A percentile compares a stretch with the other conserved stretches of the same genome.
Evolutionary conservation across 208 protist genomes (phyloP).

Genomic region (Strigomonas culicis): DNA sequence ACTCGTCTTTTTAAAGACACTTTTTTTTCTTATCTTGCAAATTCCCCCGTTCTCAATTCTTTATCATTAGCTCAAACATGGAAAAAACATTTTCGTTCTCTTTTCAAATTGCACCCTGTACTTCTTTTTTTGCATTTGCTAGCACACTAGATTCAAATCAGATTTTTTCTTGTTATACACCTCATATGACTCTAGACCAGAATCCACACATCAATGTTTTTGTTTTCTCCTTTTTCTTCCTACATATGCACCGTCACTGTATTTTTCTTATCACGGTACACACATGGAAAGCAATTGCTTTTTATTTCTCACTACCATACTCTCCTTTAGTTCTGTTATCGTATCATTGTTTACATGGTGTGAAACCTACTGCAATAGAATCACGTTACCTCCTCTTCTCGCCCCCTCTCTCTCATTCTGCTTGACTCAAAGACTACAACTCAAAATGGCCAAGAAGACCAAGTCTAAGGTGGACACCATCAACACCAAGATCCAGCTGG

Average conservation of each 20-base stretch:
- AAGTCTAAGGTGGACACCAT: constrained; percentile 98
- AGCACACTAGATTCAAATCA: background rate
- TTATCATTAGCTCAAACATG: background rate
- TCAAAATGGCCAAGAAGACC: constrained; percentile 90
- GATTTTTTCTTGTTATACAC: no score
- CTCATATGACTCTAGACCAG: no score
- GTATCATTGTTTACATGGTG: constrained; percentile 8
- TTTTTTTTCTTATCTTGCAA: constrained; percentile 12
- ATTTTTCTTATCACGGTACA: no score
- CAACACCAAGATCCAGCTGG: constrained; percentile 98
- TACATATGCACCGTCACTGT: no score
- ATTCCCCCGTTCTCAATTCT: constrained; percentile 1
- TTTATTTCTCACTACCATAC: background rate
- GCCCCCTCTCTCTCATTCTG: constrained; percentile 4
- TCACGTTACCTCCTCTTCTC: background rate
- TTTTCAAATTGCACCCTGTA: background rate
- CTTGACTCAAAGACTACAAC: constrained; percentile 9
- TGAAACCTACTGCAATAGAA: no score
- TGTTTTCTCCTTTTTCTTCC: constrained; percentile 7
- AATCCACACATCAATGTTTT: constrained; percentile 10
- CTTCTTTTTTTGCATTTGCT: background rate
- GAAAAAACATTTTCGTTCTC: constrained; percentile 5
- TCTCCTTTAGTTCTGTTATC: constrained; percentile 10
- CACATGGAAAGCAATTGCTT: constrained; percentile 3
- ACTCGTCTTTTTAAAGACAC: constrained; percentile 13